Conservation (phyloP, 2,329 filamentous ascomycete species). For the Samsoniella hepiali region DNA sequence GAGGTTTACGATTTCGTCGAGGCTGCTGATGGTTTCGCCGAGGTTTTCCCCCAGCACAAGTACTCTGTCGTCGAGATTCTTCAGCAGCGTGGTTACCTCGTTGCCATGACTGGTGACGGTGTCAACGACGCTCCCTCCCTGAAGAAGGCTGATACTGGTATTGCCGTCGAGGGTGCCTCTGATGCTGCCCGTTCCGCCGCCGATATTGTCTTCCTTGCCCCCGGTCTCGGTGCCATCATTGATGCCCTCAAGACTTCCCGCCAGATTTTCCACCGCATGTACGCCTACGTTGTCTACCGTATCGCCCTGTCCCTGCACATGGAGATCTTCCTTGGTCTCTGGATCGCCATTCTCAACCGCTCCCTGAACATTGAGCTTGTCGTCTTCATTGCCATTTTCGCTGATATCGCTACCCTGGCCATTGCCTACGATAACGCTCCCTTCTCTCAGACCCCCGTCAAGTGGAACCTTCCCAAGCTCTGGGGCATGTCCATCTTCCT, state of each 20-base stretch:
- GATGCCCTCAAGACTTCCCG: slow-evolving; percentile 89
- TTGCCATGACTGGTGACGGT: slow-evolving; percentile 95
- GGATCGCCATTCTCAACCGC: slow-evolving; percentile 84
- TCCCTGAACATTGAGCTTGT: slow-evolving; percentile 82
- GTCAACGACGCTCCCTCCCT: slow-evolving; percentile 91
- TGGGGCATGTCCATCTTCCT: slow-evolving; percentile 90
- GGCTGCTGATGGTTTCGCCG: slow-evolving; percentile 90
- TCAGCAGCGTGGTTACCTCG: slow-evolving; percentile 87
- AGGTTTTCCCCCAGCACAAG: slow-evolving; percentile 94
- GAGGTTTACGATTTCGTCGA: slow-evolving; percentile 95
- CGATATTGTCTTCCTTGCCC: slow-evolving; percentile 91
- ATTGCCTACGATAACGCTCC: slow-evolving; percentile 93
- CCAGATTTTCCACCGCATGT: slow-evolving; percentile 96
- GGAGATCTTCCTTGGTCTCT: slow-evolving; percentile 86
- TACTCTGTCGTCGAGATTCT: slow-evolving; percentile 92
- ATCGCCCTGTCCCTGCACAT: slow-evolving; percentile 88
- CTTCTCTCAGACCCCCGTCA: slow-evolving; percentile 80
- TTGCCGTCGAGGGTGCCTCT: slow-evolving; percentile 88
- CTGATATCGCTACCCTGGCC: slow-evolving; percentile 85
- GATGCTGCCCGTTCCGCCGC: slow-evolving; percentile 88
- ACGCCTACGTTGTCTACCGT: slow-evolving; percentile 93
- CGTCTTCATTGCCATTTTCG: slow-evolving; percentile 93
- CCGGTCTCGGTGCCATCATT: slow-evolving; percentile 87
- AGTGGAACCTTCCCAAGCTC: slow-evolving; percentile 92
- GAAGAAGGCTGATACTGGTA: slow-evolving; percentile 95